Percentiles rank a stretch among this genome's conserved stretches.
These are phyloP conservation scores for Forsythia suspensa DNA, from an alignment of 257 asterid species.

Conservation along the genomic window DNA sequence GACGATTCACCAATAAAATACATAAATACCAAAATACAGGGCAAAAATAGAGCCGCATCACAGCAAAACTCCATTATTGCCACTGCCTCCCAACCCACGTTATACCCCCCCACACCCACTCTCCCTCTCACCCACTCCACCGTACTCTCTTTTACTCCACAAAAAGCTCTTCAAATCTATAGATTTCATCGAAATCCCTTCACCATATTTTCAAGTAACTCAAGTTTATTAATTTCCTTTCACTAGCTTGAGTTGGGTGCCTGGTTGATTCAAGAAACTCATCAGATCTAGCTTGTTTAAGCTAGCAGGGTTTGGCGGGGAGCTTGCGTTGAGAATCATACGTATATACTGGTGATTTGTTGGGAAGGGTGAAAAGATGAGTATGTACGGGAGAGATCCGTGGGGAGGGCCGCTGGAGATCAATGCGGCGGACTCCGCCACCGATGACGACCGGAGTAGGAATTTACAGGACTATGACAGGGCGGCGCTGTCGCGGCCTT, in stretches of 20 bases:
- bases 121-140: too few relatives aligned
- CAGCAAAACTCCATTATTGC: constrained; percentile 23
- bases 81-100: constrained; percentile 1
- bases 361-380: constrained; percentile 13
- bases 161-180: not conserved
- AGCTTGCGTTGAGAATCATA: not conserved
- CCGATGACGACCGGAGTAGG: constrained; percentile 95
- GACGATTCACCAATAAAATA: constrained; percentile 2
- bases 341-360: not conserved
- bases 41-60: constrained; percentile 19
- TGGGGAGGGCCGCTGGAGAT: constrained; percentile 99
- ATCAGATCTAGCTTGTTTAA: not conserved
- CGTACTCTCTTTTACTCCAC: not conserved
- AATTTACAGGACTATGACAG: constrained; percentile 81
- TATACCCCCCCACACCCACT: not conserved
- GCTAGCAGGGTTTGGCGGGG: not conserved
- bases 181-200: not conserved
- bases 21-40: not conserved
- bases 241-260: not conserved
- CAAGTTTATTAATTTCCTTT: not conserved
- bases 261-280: not conserved
- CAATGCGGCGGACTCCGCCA: constrained; percentile 88
- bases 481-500: constrained; percentile 89
- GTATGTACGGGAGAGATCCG: constrained; percentile 94
- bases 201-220: not conserved